Base-by-base conservation (phyloP, 225 moss, liverwort and hornwort genomes). In the Neckera pumila region DNA sequence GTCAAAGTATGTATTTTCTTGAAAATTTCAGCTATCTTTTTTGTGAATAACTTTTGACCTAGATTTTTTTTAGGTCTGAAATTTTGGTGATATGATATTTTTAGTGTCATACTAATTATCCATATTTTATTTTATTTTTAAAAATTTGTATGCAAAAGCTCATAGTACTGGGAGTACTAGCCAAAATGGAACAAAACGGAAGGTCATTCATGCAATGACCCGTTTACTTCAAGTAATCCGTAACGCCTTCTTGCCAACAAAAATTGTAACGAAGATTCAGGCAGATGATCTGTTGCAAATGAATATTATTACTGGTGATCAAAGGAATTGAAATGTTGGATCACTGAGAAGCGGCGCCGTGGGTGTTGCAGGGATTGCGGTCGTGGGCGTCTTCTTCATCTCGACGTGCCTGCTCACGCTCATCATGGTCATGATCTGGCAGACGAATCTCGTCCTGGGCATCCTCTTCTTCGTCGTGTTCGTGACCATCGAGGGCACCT, bases 361-460 rank as follows among this genome's bases (percentile, higher is more conserved):
- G 80, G 59, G 33, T 79, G 85, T 58, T 90, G 89, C 81, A 97
- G 97, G 98, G 47, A 95, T 98, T 71, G 96, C 97, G 64, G 97
- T 98, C 81, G 96, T 98, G 80, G 97, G 95, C 36, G 96, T 98
- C 53, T 96, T 96, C 89, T 88, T 96, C 84, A 93, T 95, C 89
- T 96, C 98, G 21, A 98, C 98, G 10, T 85, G 95, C 57, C 89
- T 98, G 56, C 93, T 96, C 80, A 93, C 94, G 57, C 86, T 98
- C 79, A 95, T 96, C 54, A 96, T 98, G 92, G 81, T 96, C 57
- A 80, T 96, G 84, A 94, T 98, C 36, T 98, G 98, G 96, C 95
- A 95, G 67, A 93, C 84, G 49, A 91, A 89, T 58, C 47, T 96
- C 38, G 47, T 85, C 18, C 53, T 96, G 47, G 93, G 93, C 58